Evolutionary conservation across 2,329 filamentous ascomycete genomes (phyloP).

Genomic region (Metarhizium album): DNA sequence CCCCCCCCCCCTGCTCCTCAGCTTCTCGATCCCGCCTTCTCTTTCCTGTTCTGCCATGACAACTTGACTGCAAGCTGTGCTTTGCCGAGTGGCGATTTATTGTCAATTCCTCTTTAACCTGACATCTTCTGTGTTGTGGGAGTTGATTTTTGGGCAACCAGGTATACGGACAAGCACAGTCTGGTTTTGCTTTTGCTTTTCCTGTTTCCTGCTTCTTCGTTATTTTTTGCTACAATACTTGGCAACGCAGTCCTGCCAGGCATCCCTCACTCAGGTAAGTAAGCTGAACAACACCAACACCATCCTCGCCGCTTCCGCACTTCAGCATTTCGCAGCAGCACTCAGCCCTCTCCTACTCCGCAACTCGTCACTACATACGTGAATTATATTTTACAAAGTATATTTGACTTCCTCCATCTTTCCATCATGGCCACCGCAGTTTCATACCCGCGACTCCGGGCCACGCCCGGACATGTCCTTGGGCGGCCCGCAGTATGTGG

Average conservation of each 20-base stretch:
- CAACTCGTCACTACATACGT: too few relatives aligned
- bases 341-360: too few relatives aligned
- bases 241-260: background rate
- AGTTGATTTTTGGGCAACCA: background rate
- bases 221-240: background rate
- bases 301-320: background rate
- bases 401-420: background rate
- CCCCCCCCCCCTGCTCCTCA: constrained; percentile 1
- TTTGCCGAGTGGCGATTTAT: background rate
- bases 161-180: background rate
- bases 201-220: too few relatives aligned
- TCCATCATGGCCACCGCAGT: background rate
- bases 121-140: background rate
- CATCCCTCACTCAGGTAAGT: too few relatives aligned
- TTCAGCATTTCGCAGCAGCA: background rate
- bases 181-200: too few relatives aligned
- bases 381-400: background rate
- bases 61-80: constrained; percentile 1
- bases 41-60: background rate
- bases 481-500: background rate
- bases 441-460: background rate
- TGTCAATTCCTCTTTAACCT: background rate
- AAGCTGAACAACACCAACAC: background rate
- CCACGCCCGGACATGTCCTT: background rate
- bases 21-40: constrained; percentile 2